Base-by-base conservation (phyloP, 805 yeast species). In the Maudiozyma barnettii region DNA sequence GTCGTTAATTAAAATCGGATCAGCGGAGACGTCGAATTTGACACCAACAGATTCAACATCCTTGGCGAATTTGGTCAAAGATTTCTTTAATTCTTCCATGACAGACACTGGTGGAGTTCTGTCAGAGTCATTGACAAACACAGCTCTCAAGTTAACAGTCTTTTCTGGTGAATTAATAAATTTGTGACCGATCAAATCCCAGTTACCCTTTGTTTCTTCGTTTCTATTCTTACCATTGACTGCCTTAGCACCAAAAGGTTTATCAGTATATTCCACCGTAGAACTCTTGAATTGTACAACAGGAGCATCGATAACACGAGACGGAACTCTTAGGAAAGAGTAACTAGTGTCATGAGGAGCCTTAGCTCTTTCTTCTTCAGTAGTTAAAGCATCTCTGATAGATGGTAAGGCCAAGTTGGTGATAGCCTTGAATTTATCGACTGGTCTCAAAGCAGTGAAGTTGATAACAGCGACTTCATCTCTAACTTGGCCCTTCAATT, bases 271-370 rank as follows among this genome's bases (percentile, higher is more conserved):
- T 13, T 31, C 43, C 12, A 54, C 39, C 5, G 35, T 39, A 18
- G 55, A 33, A 5, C 41, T 30, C 22, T 50, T 49, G 43, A 46
- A 54, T 42, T 52, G 51, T 43, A 56, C 53, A 19, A 50, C 48
- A 29, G 60, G 60, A n/a, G 60, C 52, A 39, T 56, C 58, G 38
- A 56, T 53, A 42, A 56, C 51, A 41, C 58, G 53, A 29, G 58
- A 54, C 45, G 60, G 58, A 23, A 56, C 58, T 22, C 40, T 54
- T 41, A 56, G 43, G 48, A 56, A 55, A 23, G 42, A 40, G 39
- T 45, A 49, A 5, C 23, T 41, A 13, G 54, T 35, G 38, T 42
- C 45, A 31, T 46, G 49, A 16, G 49, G 48, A 41, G 51, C 51
- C 18, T 21, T 30, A 36, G 23, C 46, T 23, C 22, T 43, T 12